Evolutionary conservation across 2,329 filamentous ascomycete genomes (phyloP), one percentile per base, ranked within the genome.

Genomic region (Trichoderma arundinaceum): DNA sequence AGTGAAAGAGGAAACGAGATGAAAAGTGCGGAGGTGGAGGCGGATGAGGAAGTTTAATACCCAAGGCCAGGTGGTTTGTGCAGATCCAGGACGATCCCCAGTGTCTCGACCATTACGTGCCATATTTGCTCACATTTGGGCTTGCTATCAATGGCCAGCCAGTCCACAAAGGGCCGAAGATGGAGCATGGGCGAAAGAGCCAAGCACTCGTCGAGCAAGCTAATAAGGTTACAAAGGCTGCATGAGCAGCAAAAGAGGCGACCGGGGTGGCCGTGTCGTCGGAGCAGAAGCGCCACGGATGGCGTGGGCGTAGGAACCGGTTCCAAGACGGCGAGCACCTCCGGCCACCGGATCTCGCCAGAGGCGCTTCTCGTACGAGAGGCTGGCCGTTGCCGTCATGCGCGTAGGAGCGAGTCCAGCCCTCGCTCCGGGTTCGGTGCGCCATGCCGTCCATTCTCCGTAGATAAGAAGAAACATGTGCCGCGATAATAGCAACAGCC

Each of bases 31-130:
- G 57, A 49, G 58, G 33, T 38, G 60, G 57, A 49, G 63, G 44
- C 56, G 33, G 41, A 53, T 59, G 52, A 52, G 46, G 43, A 83
- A 35, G 53, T n/a, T 69, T 66, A 60, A 58, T 65, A 66, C 58
- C 52, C 51, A 48, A 51, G 39, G 15, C 43, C n/a, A 54, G 19
- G 28, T 54, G 60, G 60, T 54, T 53, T 22, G 60, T 63, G 59
- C 59, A 62, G 60, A 63, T 54, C 39, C 7, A 54, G 28, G 39
- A 35, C 60, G 60, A 63, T 63, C 28, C 32, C 49, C 38, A 53
- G 35, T 39, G 13, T 32, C 32, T 53, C 17, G 39, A 33, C 46
- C 17, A 61, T 53, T 54, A 54, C 52, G 52, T 54, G n/a, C 52
- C 52, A n/a, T 19, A 41, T 54, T 54, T 63, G 51, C 49, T 35